A percentile compares a stretch with the other conserved stretches of the same genome.
Evolutionary conservation across 1,284 basidiomycete species (phyloP).

Genomic region (Irpex sp.): DNA sequence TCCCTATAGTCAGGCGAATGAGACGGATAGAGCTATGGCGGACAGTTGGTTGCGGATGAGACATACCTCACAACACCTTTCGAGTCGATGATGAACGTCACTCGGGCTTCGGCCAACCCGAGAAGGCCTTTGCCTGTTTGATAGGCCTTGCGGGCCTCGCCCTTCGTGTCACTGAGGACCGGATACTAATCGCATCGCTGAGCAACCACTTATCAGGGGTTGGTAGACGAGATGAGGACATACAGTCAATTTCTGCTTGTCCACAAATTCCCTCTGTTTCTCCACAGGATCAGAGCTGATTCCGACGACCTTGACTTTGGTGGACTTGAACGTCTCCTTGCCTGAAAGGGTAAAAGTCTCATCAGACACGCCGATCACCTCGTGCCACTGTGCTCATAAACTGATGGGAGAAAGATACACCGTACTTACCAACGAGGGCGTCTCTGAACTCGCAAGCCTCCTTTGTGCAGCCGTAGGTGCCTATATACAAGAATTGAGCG

Average conservation of each 20-base stretch:
- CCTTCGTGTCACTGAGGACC: constrained; percentile 66
- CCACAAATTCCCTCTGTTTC: constrained; percentile 70
- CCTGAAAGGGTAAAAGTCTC: constrained; percentile 34
- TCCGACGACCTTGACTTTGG: constrained; percentile 64
- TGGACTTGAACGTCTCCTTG: constrained; percentile 62
- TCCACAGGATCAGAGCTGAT: constrained; percentile 67
- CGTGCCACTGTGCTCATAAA: no score
- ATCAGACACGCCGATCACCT: constrained; percentile 3
- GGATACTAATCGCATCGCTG: constrained; percentile 48
- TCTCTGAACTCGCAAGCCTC: constrained; percentile 80
- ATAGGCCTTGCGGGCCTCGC: constrained; percentile 60
- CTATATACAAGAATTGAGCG: constrained; percentile 31
- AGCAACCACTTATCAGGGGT: constrained; percentile 5
- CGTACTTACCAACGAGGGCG: constrained; percentile 54
- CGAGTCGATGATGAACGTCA: constrained; percentile 73
- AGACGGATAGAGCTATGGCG: no score
- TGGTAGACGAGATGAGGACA: constrained; percentile 18
- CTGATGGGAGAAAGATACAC: not conserved
- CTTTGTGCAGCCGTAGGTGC: constrained; percentile 71
- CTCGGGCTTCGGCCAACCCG: constrained; percentile 61
- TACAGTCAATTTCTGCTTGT: constrained; percentile 67
- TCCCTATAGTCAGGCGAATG: constrained; percentile 34
- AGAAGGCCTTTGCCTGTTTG: constrained; percentile 60
- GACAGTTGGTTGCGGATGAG: constrained; percentile 3
- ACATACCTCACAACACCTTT: constrained; percentile 63